Base-by-base conservation (phyloP, 768 basidiomycete species). In the Psilocybe sp. region DNA sequence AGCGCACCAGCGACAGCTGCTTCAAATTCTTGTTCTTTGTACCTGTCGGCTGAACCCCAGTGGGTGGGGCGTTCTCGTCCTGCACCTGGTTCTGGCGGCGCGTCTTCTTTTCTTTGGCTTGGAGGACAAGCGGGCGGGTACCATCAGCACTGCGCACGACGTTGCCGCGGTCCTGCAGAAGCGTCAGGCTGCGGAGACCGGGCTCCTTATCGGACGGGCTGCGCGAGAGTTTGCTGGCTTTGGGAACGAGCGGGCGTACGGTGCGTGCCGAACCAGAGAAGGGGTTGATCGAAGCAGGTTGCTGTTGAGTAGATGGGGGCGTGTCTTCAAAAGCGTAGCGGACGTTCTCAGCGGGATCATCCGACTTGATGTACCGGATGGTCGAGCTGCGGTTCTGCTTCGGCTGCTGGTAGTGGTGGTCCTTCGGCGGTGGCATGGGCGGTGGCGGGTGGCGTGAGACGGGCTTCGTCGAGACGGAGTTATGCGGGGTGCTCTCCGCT, bases 401-500 rank as follows among this genome's bases (percentile, higher is more conserved):
- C 75, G 74, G 44, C 58, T 55, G 49, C 64, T 63, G 41, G 23
- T 28, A 7, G 23, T 28, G 23, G 23, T 28, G 23, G 23, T 28
- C 23, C 23, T 28, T 28, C 7, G 23, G 23, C 23, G 23, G 23
- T 7, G 68, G 66, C 51, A 74, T 52, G 42, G 74, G 68, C 31
- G 71, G 64, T n/a, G 70, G 68, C 8, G 67, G 64, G 44, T 64
- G 62, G 39, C 64, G 65, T 38, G 64, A 62, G 5, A 49, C 56
- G 18, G 67, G 61, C 54, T 70, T 75, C 36, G 62, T 61, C 36
- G 70, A 60, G 49, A 71, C 65, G 18, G 65, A 69, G 52, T 79
- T 80, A 56, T 80, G 79, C 1, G 85, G 85, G 0, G 85, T 87
- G 60, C 84, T 87, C 62, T 85, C 77, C 3, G 81, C 78, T 39